Conservation (phyloP, 805 yeast genomes). For the Candida hungchunana region DNA sequence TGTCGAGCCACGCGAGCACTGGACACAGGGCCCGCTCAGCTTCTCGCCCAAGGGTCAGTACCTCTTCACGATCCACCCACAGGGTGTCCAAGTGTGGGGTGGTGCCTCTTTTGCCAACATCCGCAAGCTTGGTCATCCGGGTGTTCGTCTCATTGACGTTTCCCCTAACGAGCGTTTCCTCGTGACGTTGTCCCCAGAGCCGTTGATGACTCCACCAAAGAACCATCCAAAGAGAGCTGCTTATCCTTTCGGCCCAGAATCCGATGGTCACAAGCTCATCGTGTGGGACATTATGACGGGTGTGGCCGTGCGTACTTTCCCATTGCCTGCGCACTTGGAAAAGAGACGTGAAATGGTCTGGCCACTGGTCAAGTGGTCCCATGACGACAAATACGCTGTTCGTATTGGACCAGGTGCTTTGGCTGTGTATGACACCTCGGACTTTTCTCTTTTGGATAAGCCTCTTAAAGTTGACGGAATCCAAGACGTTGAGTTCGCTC, state of each 20-base stretch:
- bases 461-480: conserved; percentile 78
- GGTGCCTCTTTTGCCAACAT: conserved; percentile 73
- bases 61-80: conserved; percentile 82
- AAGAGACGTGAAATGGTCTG: conserved; percentile 69
- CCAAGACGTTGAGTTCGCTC: conserved; percentile 92
- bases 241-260: conserved; percentile 81
- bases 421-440: conserved; percentile 79
- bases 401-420: conserved; percentile 91
- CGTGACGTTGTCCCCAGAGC: conserved; percentile 85
- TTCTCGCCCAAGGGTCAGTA: conserved; percentile 94
- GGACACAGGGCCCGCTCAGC: conserved; percentile 84
- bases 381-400: conserved; percentile 89
- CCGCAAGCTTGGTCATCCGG: conserved; percentile 79
- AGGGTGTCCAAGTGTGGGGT: conserved; percentile 96
- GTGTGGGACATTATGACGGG: conserved; percentile 90
- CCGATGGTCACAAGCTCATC: conserved; percentile 89
- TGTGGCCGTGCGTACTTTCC: conserved; percentile 83
- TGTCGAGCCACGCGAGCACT: conserved; percentile 72
- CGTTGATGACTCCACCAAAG: conserved; percentile 67
- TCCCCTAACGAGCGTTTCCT: conserved; percentile 89
- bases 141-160: conserved; percentile 84
- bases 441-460: conserved; percentile 81
- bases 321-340: conserved; percentile 72
- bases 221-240: conserved; percentile 58
- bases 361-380: conserved; percentile 97